Evolutionary conservation across 306 rosid species (phyloP).

Genomic region (Biancaea sappan): DNA sequence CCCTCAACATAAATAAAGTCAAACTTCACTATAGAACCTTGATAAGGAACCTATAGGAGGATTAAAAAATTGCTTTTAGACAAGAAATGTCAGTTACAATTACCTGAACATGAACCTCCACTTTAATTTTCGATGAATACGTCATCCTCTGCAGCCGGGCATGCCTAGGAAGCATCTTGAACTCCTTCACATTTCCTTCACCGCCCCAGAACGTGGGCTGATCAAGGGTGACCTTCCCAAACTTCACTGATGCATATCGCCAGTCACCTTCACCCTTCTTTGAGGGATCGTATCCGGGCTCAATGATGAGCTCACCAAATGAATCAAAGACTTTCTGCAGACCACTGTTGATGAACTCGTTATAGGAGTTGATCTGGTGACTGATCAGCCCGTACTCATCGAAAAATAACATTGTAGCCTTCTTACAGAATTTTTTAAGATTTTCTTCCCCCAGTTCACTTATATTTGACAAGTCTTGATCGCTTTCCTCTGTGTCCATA

Average conservation of each 20-base stretch:
- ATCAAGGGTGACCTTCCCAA: conserved; percentile 73
- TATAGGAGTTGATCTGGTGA: conserved; percentile 86
- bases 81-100: neutral
- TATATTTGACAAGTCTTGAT: conserved; percentile 3
- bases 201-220: conserved; percentile 82
- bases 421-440: conserved; percentile 50
- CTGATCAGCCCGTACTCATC: conserved; percentile 72
- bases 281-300: conserved; percentile 85
- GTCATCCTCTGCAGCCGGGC: conserved; percentile 97
- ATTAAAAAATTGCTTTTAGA: neutral
- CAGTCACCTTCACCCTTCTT: conserved; percentile 76
- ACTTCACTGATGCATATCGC: conserved; percentile 70
- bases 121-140: conserved; percentile 69
- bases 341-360: conserved; percentile 55
- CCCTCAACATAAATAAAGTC: neutral
- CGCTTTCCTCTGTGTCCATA: conserved; percentile 43
- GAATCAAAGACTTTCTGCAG: conserved; percentile 62
- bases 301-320: conserved; percentile 68
- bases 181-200: conserved; percentile 54
- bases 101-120: conserved; percentile 64
- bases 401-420: conserved; percentile 62
- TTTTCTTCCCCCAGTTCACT: conserved; percentile 45
- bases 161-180: conserved; percentile 81
- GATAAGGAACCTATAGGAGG: neutral
- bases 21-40: neutral